Evolutionary conservation across 495 filamentous ascomycete genomes (phyloP).

Genomic region (Penicillium turbatum): DNA sequence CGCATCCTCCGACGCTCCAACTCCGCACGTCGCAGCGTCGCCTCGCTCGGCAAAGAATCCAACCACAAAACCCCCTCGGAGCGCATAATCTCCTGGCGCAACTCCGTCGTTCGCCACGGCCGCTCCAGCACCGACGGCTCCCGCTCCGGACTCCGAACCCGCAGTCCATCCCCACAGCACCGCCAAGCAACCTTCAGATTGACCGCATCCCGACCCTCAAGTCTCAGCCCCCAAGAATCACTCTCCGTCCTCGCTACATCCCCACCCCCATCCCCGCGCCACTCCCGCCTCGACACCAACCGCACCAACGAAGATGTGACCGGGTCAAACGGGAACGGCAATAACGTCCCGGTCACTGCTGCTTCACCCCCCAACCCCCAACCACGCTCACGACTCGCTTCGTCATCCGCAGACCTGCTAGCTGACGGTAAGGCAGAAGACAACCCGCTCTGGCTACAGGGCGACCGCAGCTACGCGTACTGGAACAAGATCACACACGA

Average conservation of each 20-base stretch:
- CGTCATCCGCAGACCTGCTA: conserved; percentile 18
- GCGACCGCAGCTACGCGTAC: conserved; percentile 50
- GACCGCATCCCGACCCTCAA: conserved; percentile 23
- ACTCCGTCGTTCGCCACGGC: conserved; percentile 60
- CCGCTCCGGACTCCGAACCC: conserved; percentile 36
- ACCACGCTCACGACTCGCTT: conserved; percentile 6
- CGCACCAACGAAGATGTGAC: conserved; percentile 15
- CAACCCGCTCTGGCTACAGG: conserved; percentile 49
- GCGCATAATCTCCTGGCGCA: conserved; percentile 88
- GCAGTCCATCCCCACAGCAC: conserved; percentile 53
- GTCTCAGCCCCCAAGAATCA: conserved; percentile 24
- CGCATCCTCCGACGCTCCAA: conserved; percentile 65
- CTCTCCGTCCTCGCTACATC: conserved; percentile 34
- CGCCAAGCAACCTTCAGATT: conserved; percentile 14
- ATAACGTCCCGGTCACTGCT: not conserved
- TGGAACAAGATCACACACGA: conserved; percentile 49
- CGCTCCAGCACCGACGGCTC: conserved; percentile 50
- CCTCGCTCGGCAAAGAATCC: conserved; percentile 43
- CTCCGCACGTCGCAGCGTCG: conserved; percentile 54
- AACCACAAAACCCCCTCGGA: conserved; percentile 63
- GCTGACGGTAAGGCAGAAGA: conserved; percentile 24
- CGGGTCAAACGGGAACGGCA: not conserved
- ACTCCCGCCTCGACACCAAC: conserved; percentile 26
- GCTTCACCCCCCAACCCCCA: not conserved
- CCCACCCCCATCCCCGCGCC: conserved; percentile 34